Evolutionary conservation across 2,329 filamentous ascomycete species (phyloP), one percentile per base, ranked within the genome.

Genomic region (Chalaropsis ovoidea): DNA sequence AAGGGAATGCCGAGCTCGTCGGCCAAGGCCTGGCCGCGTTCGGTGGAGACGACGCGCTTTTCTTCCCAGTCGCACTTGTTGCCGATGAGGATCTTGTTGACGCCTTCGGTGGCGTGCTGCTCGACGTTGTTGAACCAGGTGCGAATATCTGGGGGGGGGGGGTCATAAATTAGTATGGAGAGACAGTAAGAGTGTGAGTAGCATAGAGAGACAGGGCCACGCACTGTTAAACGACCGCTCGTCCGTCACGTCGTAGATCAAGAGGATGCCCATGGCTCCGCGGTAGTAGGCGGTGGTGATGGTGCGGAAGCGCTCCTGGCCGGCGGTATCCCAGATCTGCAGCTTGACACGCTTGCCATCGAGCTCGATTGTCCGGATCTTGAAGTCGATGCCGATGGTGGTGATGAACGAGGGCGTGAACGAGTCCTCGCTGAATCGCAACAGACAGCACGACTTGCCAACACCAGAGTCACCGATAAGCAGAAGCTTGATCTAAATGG

Each of bases 11-110:
- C 91, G 68, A 99, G 86, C 78, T 97, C 94, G 77, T 96, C 89
- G 67, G 94, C 94, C 66, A 99, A 84, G 70, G 87, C 87, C 77
- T 99, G 92, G 71, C 94, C 94, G 74, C 91, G 88, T 76, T 96
- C 92, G 68, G 89, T 95, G 62, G 90, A 91, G 52, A 99, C 89
- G 65, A 89, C 91, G 71, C 94, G 88, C 83, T 97, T 97, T 79
- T 99, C 94, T 78, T 97, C 94, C 94, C 94, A 97, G 78, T 99
- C 94, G 79, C 94, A 99, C 80, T 99, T 99, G 84, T 99, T 99
- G 75, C 94, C 94, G 71, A 99, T 96, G 70, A 99, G 84, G 74
- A 99, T 97, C 82, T 97, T 99, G 85, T 97, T 96, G 74, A 99
- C 94, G 73, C 94, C 94, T 79, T 97, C 94, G 72, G 90, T 96